phyloP scores from a whole-genome alignment of 2,329 filamentous ascomycete species.

The Aspergillus spinulosporus region DNA sequence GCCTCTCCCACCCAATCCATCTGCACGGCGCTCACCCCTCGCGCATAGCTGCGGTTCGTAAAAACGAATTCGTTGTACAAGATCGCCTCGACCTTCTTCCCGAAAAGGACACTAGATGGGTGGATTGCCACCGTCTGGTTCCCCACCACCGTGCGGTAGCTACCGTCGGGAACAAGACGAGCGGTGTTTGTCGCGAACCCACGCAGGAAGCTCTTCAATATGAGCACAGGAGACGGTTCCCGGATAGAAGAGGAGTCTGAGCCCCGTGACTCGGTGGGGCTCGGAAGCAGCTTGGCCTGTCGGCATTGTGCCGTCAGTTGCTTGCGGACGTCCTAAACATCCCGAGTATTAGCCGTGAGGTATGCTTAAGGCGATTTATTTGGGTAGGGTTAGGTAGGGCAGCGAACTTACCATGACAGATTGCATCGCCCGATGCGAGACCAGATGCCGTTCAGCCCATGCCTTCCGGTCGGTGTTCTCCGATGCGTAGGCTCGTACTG shows the following conservation, averaged over 20 bases:
- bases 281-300: conserved; percentile 46
- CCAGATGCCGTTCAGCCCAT: conserved; percentile 61
- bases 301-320: conserved; percentile 60
- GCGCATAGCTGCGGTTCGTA: conserved; percentile 63
- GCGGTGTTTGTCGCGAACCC: conserved; percentile 64
- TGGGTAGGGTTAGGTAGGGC: not conserved
- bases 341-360: conserved; percentile 6
- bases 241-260: conserved; percentile 17
- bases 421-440: conserved; percentile 65
- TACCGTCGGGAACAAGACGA: conserved; percentile 59
- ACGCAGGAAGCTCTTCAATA: conserved; percentile 59
- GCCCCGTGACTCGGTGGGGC: conserved; percentile 22
- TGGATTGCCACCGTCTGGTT: conserved; percentile 65
- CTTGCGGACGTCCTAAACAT: conserved; percentile 57
- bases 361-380: not conserved
- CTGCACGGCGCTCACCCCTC: conserved; percentile 63
- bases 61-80: conserved; percentile 67
- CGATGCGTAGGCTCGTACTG: conserved; percentile 60
- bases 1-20: conserved; percentile 62
- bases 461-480: conserved; percentile 59
- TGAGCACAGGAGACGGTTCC: conserved; percentile 48
- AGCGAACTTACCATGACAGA: conserved; percentile 55
- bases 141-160: conserved; percentile 61
- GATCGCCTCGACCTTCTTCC: conserved; percentile 62
- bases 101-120: conserved; percentile 61